Evolutionary conservation across 768 basidiomycete species (phyloP).

Genomic region (Lactifluus volemus): DNA sequence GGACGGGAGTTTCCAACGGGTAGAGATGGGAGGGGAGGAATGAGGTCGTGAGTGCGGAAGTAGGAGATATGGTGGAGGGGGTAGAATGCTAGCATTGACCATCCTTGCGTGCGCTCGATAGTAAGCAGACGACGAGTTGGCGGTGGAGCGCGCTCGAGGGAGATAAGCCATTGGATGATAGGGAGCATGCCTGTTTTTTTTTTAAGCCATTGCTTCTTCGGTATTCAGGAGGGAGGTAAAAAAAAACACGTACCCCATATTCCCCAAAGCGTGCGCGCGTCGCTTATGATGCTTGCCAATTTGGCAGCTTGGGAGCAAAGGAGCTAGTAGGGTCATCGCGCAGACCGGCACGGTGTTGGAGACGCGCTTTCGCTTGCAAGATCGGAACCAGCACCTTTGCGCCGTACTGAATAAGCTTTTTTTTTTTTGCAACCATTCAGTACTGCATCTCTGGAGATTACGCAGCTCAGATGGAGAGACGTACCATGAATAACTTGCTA

Average conservation of each 20-base stretch:
- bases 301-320: conserved; percentile 46
- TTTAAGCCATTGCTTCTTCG: background rate
- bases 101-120: conserved; percentile 74
- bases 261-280: conserved; percentile 67
- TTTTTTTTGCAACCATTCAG: conserved; percentile 23
- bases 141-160: conserved; percentile 61
- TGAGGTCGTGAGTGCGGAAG: conserved; percentile 49
- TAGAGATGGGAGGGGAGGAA: conserved; percentile 41
- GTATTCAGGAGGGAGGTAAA: background rate
- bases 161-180: conserved; percentile 72
- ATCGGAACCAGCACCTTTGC: conserved; percentile 63
- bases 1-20: conserved; percentile 22
- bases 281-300: conserved; percentile 47
- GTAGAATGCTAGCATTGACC: conserved; percentile 70
- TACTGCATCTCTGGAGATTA: background rate
- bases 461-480: background rate
- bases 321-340: conserved; percentile 44
- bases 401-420: conserved; percentile 63
- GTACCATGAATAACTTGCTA: conserved; percentile 72
- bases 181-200: conserved; percentile 53
- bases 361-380: conserved; percentile 54
- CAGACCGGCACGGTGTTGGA: conserved; percentile 59
- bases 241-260: conserved; percentile 57
- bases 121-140: conserved; percentile 62
- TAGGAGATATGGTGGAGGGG: conserved; percentile 74